A percentile compares a stretch with the other conserved stretches of the same genome.
Evolutionary conservation across 192 early-diverging fungal genomes (phyloP).

Genomic region (Backusella sp.): DNA sequence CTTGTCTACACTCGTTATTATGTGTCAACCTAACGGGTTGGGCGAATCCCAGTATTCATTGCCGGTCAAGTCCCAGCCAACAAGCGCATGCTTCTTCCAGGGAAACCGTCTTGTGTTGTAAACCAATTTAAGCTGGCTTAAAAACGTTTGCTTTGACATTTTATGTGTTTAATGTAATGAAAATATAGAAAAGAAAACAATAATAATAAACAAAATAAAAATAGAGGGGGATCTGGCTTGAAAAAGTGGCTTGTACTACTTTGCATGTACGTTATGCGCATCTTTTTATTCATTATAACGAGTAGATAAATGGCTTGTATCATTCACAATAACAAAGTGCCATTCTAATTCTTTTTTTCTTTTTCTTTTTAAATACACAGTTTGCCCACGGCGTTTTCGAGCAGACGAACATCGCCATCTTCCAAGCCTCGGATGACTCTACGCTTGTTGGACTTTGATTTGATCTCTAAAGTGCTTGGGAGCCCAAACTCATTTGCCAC

Average conservation of each 20-base stretch:
- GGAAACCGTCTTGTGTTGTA: slow-evolving; percentile 33
- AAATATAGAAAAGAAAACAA: neutral
- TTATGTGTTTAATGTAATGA: neutral
- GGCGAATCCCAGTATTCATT: slow-evolving; percentile 39
- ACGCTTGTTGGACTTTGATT: slow-evolving; percentile 19
- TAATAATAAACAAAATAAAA: neutral
- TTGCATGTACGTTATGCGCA: no score
- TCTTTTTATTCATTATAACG: no score
- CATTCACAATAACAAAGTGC: no score
- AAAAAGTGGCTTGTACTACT: no score
- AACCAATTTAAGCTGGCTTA: slow-evolving; percentile 12
- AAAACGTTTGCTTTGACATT: neutral
- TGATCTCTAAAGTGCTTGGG: neutral
- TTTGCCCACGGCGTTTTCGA: slow-evolving; percentile 31
- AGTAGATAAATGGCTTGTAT: no score
- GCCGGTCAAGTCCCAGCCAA: slow-evolving; percentile 31
- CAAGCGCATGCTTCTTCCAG: slow-evolving; percentile 36
- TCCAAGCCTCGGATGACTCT: slow-evolving; percentile 27
- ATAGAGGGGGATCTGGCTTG: no score
- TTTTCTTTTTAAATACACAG: slow-evolving; percentile 5
- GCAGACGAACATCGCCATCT: slow-evolving; percentile 33
- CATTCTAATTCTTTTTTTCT: neutral
- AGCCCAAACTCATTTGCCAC: slow-evolving; percentile 20
- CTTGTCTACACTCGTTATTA: neutral
- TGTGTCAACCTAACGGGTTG: slow-evolving; percentile 28